Percentiles rank a stretch among this genome's conserved stretches.
phyloP scores from a whole-genome alignment of 2,329 filamentous ascomycete species.

The Fusarium tuaranense region DNA sequence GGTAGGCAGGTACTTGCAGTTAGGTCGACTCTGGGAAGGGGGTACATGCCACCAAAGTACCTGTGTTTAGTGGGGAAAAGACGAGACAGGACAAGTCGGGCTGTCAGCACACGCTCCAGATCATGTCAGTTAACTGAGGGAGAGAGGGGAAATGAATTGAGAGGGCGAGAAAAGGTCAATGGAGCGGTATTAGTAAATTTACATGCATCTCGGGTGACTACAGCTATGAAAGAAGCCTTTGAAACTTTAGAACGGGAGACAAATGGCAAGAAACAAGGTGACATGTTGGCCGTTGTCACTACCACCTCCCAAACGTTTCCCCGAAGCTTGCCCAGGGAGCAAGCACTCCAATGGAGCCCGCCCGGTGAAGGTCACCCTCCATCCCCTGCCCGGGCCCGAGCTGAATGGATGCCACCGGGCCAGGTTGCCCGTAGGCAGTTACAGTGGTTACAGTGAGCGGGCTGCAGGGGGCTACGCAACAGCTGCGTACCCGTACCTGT shows the following conservation, averaged over 20 bases:
- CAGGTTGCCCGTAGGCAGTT: neutral
- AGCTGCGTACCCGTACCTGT: neutral
- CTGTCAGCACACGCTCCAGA: constrained; percentile 32
- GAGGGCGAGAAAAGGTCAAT: neutral
- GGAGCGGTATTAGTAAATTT: neutral
- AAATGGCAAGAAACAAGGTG: neutral
- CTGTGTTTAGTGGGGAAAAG: constrained; percentile 32
- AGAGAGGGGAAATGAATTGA: neutral
- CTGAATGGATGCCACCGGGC: constrained; percentile 5
- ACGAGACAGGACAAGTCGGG: constrained; percentile 9
- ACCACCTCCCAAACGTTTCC: neutral
- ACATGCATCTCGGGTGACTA: neutral
- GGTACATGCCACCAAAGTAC: constrained; percentile 8
- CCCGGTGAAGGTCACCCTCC: neutral
- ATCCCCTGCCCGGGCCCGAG: constrained; percentile 13
- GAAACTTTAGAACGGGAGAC: neutral
- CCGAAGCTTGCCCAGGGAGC: neutral
- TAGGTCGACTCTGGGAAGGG: neutral
- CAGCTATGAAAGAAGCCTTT: neutral
- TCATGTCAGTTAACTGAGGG: constrained; percentile 33
- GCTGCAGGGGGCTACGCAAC: constrained; percentile 22
- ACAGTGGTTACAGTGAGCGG: constrained; percentile 15
- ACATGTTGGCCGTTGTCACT: neutral
- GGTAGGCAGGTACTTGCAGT: constrained; percentile 1
- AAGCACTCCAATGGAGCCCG: neutral